Conservation (phyloP, 495 filamentous ascomycete species). For the Diplogelasinospora grovesii region DNA sequence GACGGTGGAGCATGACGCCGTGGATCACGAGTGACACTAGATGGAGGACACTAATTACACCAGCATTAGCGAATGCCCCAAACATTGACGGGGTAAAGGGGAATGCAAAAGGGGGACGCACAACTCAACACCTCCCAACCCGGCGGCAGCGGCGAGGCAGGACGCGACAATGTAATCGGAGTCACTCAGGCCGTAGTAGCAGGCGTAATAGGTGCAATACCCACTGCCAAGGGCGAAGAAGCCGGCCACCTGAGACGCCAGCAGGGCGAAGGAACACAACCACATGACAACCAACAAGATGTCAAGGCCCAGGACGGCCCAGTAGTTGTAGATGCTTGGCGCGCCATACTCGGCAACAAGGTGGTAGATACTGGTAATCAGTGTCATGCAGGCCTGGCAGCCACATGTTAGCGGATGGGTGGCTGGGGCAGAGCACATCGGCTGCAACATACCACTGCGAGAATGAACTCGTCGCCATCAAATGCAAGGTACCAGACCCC, state of each 20-base stretch:
- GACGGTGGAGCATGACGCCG: conserved; percentile 36
- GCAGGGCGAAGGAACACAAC: conserved; percentile 36
- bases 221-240: conserved; percentile 4
- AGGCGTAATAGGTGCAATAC: conserved; percentile 19
- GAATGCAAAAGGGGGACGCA: conserved; percentile 16
- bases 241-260: conserved; percentile 29
- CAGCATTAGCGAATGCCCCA: no score
- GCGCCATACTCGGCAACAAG: conserved; percentile 26
- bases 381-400: conserved; percentile 30
- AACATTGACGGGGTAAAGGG: no score
- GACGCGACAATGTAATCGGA: conserved; percentile 9
- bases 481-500: conserved; percentile 30
- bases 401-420: neutral
- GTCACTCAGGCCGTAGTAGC: conserved; percentile 5
- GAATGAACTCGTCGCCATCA: conserved; percentile 25
- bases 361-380: conserved; percentile 36
- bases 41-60: conserved; percentile 36
- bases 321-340: conserved; percentile 40
- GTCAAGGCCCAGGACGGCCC: conserved; percentile 40
- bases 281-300: conserved; percentile 41
- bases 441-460: conserved; percentile 36
- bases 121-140: conserved; percentile 38
- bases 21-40: conserved; percentile 33
- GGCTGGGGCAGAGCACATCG: no score
- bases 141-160: conserved; percentile 15